Evolutionary conservation across 2,329 filamentous ascomycete genomes (phyloP), one percentile per base, ranked within the genome.

Genomic region (Fusarium pseudocircinatum): DNA sequence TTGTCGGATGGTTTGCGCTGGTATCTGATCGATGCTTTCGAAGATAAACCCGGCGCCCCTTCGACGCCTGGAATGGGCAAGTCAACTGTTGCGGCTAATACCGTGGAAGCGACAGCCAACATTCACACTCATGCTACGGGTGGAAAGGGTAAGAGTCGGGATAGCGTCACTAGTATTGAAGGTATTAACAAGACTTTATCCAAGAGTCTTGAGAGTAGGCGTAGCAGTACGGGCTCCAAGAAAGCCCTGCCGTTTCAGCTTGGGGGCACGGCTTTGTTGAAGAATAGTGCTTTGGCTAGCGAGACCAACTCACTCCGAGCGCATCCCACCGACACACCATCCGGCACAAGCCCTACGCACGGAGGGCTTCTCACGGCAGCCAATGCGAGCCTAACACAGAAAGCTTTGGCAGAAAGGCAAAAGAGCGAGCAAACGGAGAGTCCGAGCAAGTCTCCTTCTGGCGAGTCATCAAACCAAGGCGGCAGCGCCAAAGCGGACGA

Each of bases 1-100:
- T 87, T 99, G 18, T 97, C 95, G 0, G 96, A 99, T 78, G 96
- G 96, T 7, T 85, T 99, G 53, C 91, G 96, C 39, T 99, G 96
- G 96, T 98, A 98, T 82, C 88, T 99, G 11, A 92, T 99, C 40
- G 96, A 99, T 79, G 96, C 96, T 0, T 88, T 90, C 4, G 96
- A 99, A 82, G 96, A 99, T 82, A 98, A 97, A 79, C 91, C 94
- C 1, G 93, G 93, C 3, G 95, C 95, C 6, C 96, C 96, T 1
- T 92, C 93, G n/a, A 98, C 96, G 0, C 96, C 96, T 0, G 95
- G 96, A 0, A 88, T 97, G 61, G 94, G 94, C 43, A 97, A 97
- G 82, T 95, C 92, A 73, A 98, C 96, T 0, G 95, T 98, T 22
- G 94, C 94, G 18, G 92, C 94, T 43, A 95, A 94, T 72, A 92